Evolutionary conservation across 164 flowering plant species (phyloP).

Genomic region (Cinnamomum micranthum): DNA sequence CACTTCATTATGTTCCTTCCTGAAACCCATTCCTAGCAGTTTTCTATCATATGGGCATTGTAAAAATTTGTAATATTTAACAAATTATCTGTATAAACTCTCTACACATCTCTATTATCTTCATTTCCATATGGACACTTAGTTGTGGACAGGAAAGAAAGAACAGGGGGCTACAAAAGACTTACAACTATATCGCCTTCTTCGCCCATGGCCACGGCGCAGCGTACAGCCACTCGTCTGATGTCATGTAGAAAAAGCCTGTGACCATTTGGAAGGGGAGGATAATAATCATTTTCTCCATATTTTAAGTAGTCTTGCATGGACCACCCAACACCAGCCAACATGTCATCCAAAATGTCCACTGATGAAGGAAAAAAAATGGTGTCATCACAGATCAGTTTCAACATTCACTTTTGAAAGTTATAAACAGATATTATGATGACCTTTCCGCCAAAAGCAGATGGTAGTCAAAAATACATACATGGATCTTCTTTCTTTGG

Average conservation of each 20-base stretch:
- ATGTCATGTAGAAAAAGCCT: conserved; percentile 89
- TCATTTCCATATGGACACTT: too few species aligned
- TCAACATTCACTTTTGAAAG: neutral
- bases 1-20: too few species aligned
- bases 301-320: conserved; percentile 92
- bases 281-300: conserved; percentile 94
- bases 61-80: too few species aligned
- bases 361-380: conserved; percentile 35
- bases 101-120: too few species aligned
- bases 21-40: too few species aligned
- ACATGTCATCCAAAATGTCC: conserved; percentile 97
- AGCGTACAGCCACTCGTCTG: conserved; percentile 90
- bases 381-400: neutral
- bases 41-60: too few species aligned
- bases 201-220: conserved; percentile 99
- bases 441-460: neutral
- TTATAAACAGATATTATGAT: neutral
- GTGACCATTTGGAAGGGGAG: conserved; percentile 93
- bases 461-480: conserved; percentile 31
- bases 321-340: conserved; percentile 93
- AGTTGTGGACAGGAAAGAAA: too few species aligned
- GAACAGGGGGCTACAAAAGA: conserved; percentile 14
- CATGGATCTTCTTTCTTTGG: conserved; percentile 90
- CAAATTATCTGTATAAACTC: too few species aligned
- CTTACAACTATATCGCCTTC: conserved; percentile 99